Percentiles rank a stretch among this genome's conserved stretches.
These are phyloP conservation scores for Biancaea sappan DNA, from an alignment of 306 rosid species.

Conservation along the genomic window DNA sequence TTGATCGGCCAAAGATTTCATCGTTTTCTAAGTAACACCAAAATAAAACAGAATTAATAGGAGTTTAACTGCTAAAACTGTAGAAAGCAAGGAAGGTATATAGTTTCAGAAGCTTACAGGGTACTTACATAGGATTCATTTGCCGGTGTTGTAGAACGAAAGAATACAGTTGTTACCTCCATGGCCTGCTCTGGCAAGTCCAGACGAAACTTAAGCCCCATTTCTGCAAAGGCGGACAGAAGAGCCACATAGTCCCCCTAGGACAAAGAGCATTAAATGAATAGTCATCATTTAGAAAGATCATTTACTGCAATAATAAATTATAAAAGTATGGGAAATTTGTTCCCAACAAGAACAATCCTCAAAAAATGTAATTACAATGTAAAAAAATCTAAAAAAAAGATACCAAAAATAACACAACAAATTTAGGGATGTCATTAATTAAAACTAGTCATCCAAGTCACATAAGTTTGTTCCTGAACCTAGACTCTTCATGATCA, in stretches of 20 bases:
- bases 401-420: neutral
- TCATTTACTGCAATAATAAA: conserved; percentile 27
- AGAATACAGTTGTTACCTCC: conserved; percentile 77
- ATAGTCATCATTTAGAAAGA: conserved; percentile 27
- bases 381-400: neutral
- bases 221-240: conserved; percentile 92
- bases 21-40: conserved; percentile 59
- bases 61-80: conserved; percentile 24
- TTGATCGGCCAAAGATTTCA: conserved; percentile 70
- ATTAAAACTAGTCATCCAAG: neutral
- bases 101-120: conserved; percentile 31
- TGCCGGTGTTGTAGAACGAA: conserved; percentile 83
- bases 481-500: neutral
- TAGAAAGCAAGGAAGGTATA: conserved; percentile 1
- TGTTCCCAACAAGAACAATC: conserved; percentile 7
- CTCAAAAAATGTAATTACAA: conserved; percentile 2
- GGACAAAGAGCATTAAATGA: conserved; percentile 39
- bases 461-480: conserved; percentile 10
- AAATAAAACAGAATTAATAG: conserved; percentile 34
- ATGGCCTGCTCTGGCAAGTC: conserved; percentile 97
- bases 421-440: neutral
- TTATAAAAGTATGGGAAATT: neutral
- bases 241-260: conserved; percentile 97
- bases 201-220: conserved; percentile 94
- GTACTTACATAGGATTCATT: conserved; percentile 65